phyloP scores from a whole-genome alignment of 108 stramenopile genomes.

The Skeletonema menzelii region DNA sequence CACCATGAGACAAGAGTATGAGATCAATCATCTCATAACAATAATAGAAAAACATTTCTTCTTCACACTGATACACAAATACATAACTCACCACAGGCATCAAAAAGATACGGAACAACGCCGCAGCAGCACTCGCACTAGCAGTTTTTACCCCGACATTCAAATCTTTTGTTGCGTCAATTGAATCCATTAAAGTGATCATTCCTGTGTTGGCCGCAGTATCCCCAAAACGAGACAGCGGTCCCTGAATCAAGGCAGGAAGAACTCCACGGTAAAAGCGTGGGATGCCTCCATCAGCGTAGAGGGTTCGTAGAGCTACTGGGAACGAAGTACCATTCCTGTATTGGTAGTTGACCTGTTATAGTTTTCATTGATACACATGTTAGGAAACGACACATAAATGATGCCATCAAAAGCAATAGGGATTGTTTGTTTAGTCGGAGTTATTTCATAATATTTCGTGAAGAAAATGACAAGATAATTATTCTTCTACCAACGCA shows the following conservation, averaged over 20 bases:
- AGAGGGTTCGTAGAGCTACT: constrained; percentile 85
- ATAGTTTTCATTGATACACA: background rate
- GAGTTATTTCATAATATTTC: no score
- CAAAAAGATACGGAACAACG: constrained; percentile 91
- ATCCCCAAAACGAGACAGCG: constrained; percentile 95
- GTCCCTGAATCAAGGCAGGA: constrained; percentile 92
- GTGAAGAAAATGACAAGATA: background rate
- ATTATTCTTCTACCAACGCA: constrained; percentile 42
- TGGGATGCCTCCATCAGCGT: constrained; percentile 96
- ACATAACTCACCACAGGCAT: constrained; percentile 88
- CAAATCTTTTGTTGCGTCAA: constrained; percentile 82
- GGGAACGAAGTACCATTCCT: constrained; percentile 94
- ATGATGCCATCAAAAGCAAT: background rate
- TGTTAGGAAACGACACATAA: background rate
- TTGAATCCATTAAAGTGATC: constrained; percentile 80
- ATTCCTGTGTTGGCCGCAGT: constrained; percentile 97
- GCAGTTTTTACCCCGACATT: constrained; percentile 92
- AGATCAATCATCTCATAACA: background rate
- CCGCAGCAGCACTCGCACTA: constrained; percentile 84
- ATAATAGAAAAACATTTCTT: background rate
- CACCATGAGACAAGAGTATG: background rate
- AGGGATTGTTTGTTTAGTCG: background rate
- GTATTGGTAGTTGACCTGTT: constrained; percentile 97
- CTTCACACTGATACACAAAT: background rate
- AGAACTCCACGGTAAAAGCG: constrained; percentile 95